phyloP scores from a whole-genome alignment of 306 rosid genomes.

The Fagus sylvatica region DNA sequence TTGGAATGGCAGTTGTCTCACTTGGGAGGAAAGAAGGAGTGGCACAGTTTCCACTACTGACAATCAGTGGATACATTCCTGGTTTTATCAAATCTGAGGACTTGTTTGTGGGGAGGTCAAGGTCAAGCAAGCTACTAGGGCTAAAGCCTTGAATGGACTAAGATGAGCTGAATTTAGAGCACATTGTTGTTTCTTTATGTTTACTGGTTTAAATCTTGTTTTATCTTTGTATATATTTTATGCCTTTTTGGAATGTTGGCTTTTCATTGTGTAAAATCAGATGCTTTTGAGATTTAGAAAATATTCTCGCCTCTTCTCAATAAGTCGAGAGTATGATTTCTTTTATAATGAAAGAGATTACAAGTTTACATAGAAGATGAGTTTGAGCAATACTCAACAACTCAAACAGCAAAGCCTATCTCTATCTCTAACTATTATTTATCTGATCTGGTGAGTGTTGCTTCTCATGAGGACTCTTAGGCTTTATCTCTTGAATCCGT shows the following conservation, averaged over 20 bases:
- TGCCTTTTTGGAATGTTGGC: background rate
- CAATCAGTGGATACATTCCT: conserved; percentile 60
- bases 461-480: no score
- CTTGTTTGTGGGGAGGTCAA: conserved; percentile 75
- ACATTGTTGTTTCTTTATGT: background rate
- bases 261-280: background rate
- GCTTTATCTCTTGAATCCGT: no score
- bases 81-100: conserved; percentile 76
- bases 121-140: conserved; percentile 74
- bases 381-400: no score
- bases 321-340: no score
- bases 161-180: background rate
- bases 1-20: conserved; percentile 52
- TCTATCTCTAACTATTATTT: no score
- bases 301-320: no score
- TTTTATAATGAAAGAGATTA: no score
- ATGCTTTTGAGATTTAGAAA: no score
- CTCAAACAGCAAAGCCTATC: no score
- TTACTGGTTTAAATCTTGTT: background rate
- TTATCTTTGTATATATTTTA: no score
- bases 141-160: conserved; percentile 28
- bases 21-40: conserved; percentile 75
- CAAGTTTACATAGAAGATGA: no score
- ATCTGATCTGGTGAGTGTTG: no score
- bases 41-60: conserved; percentile 63